Base-by-base conservation (phyloP, 345 rosid genomes). In the Cardiospermum halicacabum region DNA sequence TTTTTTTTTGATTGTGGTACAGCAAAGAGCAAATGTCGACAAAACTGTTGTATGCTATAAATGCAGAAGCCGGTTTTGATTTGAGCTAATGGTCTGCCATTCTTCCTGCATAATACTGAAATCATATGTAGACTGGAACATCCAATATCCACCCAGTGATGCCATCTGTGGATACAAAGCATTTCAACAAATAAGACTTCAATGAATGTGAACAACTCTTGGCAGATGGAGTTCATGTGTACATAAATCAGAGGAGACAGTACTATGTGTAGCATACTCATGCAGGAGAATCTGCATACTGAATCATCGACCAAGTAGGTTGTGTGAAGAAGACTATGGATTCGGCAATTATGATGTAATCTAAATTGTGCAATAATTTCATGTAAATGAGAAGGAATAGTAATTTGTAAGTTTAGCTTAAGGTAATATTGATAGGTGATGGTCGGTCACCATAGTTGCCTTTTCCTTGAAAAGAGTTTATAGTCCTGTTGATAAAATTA, bases 1-100 rank as follows among this genome's bases (percentile, higher is more conserved):
- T 31, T 66, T 7, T 3, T 7, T 15, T 70, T 53, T n/a, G n/a
- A 59, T 61, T 57, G 65, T 77, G 61, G 54, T 74, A 69, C 96
- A 95, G 99, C 92, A 89, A 91, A 75, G 96, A 91, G 79, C 96
- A 89, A 72, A 74, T 95, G 68, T 89, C 84, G 69, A 73, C 79
- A 42, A 95, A 95, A 74, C 62, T 95, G 82, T 80, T 91, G 58
- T 95, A 95, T 55, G 90, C 96, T 32, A 91, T 95, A 74, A 89
- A 79, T 69, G 96, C 99, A 27, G 99, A 95, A 48, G 99, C 99
- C 4, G 99, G 99, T 66, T 95, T 95, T 73, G 97, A 95, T 84
- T 74, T 95, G 80, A 91, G 99, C 74, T 95, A 79, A 88, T 81
- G 62, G 56, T 25, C 32, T 18, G 5, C 16, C 53, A 42, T 40